Conservation (phyloP, 2,329 filamentous ascomycete species). For the Penicillium aurantiogriseum region DNA sequence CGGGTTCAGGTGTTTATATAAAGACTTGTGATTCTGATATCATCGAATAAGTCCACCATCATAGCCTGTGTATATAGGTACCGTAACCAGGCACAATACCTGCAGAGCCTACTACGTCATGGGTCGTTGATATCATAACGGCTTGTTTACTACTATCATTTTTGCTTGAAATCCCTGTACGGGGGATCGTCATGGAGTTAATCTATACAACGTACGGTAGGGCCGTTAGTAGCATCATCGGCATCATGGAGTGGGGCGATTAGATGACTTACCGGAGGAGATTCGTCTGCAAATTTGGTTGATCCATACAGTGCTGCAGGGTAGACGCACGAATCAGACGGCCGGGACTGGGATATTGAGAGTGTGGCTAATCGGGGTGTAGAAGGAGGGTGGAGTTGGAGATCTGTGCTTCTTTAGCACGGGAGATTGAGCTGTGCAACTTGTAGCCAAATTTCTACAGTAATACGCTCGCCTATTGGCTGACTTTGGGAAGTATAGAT, state of each 20-base stretch:
- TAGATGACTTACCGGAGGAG: constrained; percentile 5
- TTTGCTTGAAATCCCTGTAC: constrained; percentile 10
- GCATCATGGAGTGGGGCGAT: constrained; percentile 22
- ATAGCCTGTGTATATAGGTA: constrained; percentile 11
- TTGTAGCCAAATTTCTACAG: not conserved
- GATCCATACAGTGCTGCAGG: constrained; percentile 10
- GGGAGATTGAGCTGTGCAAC: constrained; percentile 1
- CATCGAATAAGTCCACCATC: constrained; percentile 3
- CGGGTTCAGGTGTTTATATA: constrained; percentile 2
- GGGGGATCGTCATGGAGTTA: constrained; percentile 11
- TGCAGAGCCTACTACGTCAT: constrained; percentile 23
- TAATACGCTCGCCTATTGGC: not conserved
- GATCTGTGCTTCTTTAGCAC: constrained; percentile 5
- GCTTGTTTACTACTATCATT: not conserved
- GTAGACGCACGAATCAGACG: constrained; percentile 9
- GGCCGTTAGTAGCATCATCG: constrained; percentile 12
- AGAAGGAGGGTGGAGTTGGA: constrained; percentile 12
- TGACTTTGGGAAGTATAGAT: not conserved
- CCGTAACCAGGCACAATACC: constrained; percentile 9
- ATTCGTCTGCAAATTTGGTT: constrained; percentile 3
- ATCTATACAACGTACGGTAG: constrained; percentile 10
- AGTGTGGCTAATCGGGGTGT: constrained; percentile 11
- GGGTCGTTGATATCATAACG: constrained; percentile 22
- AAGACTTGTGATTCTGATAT: constrained; percentile 15
- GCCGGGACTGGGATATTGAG: not conserved